phyloP scores from a whole-genome alignment of 768 basidiomycete genomes.

The Agaricus blazei region DNA sequence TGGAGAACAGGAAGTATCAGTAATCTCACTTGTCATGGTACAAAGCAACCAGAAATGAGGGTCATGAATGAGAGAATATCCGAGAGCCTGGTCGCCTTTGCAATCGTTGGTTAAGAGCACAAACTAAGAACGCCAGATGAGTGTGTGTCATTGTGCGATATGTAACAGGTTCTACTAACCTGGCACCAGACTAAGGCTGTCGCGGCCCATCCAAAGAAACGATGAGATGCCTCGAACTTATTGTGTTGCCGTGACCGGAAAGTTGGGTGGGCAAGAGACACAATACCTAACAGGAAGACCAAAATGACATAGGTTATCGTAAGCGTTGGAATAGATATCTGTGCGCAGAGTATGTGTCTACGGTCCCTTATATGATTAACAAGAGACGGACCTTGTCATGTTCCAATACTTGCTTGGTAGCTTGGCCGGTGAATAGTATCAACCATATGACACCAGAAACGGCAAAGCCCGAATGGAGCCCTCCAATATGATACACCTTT shows the following conservation, averaged over 20 bases:
- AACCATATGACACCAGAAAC: constrained; percentile 54
- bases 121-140: constrained; percentile 24
- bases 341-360: not conserved
- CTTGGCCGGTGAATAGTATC: constrained; percentile 42
- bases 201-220: constrained; percentile 53
- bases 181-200: constrained; percentile 52
- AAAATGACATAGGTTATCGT: constrained; percentile 49
- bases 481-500: constrained; percentile 56
- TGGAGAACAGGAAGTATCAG: not conserved
- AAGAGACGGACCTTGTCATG: constrained; percentile 26
- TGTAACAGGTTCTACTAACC: constrained; percentile 21
- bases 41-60: constrained; percentile 53
- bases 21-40: constrained; percentile 36
- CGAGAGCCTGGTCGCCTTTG: constrained; percentile 29
- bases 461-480: constrained; percentile 56
- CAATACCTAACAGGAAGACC: constrained; percentile 40
- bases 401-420: constrained; percentile 41
- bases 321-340: constrained; percentile 44
- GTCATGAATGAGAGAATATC: constrained; percentile 36
- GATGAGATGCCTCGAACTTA: constrained; percentile 49
- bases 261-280: constrained; percentile 46
- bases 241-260: constrained; percentile 45
- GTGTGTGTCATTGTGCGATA: no score
- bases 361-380: not conserved
- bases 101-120: constrained; percentile 52